phyloP scores from a whole-genome alignment of 257 asterid species.

The Datura wrightii region DNA sequence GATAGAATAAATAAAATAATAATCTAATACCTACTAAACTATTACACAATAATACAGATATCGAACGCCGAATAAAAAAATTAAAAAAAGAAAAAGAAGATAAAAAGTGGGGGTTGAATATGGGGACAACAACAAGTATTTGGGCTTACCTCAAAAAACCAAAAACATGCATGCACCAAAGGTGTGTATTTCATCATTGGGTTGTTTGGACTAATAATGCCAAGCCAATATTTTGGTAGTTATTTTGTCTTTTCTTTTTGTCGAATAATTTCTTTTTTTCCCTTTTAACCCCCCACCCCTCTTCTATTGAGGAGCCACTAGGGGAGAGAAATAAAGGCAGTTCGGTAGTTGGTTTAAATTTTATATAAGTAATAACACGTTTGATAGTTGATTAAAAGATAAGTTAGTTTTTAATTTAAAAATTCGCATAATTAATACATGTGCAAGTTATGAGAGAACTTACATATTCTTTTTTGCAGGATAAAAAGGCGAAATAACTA shows the following conservation, averaged over 20 bases:
- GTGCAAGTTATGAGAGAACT: too few species aligned
- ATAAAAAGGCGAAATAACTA: too few species aligned
- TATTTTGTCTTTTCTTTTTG: not conserved
- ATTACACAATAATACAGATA: not conserved
- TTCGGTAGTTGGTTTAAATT: too few species aligned
- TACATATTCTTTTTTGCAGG: too few species aligned
- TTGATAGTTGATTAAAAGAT: too few species aligned
- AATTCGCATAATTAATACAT: too few species aligned
- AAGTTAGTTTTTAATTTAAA: too few species aligned
- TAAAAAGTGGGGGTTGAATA: constrained; percentile 17
- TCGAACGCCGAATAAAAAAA: accelerated
- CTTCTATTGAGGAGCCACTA: not conserved
- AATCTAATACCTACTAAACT: too few species aligned
- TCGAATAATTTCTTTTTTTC: not conserved
- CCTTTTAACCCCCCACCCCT: too few species aligned
- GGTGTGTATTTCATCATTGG: constrained; percentile 51
- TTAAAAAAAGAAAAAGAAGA: not conserved
- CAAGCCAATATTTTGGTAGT: constrained; percentile 16
- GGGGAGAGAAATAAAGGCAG: not conserved
- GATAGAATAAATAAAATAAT: too few species aligned
- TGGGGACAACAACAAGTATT: constrained; percentile 45
- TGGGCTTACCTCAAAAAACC: constrained; percentile 36
- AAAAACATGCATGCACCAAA: constrained; percentile 43
- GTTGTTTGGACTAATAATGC: constrained; percentile 39
- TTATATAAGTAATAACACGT: too few species aligned